phyloP scores from a whole-genome alignment of 228 moss, liverwort and hornwort genomes.

The Sphagnum fallax region DNA sequence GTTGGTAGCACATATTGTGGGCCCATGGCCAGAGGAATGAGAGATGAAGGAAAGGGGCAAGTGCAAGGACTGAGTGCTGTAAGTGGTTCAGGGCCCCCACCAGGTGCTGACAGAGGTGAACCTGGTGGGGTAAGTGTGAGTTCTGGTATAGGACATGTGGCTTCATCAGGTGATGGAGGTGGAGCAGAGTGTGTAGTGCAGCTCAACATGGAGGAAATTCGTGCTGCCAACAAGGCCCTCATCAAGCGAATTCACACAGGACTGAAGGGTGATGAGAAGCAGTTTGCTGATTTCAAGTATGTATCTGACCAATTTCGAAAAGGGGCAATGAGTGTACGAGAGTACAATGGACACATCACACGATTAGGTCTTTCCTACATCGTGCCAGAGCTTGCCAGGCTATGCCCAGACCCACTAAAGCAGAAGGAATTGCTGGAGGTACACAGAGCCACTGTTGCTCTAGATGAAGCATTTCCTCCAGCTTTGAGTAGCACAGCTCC shows the following conservation, averaged over 20 bases:
- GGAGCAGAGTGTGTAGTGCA: conserved; percentile 23
- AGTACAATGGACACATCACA: conserved; percentile 64
- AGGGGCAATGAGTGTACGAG: conserved; percentile 75
- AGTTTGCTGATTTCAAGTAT: conserved; percentile 86
- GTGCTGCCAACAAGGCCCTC: conserved; percentile 66
- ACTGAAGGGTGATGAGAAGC: conserved; percentile 72
- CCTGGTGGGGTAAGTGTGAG: conserved; percentile 33
- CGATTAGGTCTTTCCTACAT: conserved; percentile 73
- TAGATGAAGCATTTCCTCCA: conserved; percentile 53
- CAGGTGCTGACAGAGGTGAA: conserved; percentile 30
- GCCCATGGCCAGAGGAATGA: conserved; percentile 15
- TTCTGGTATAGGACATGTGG: conserved; percentile 13
- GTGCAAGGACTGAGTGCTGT: conserved; percentile 21
- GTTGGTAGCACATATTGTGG: conserved; percentile 20
- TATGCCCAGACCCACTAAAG: conserved; percentile 87
- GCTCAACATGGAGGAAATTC: conserved; percentile 61
- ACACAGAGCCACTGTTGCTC: conserved; percentile 51
- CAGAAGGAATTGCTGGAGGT: conserved; percentile 67
- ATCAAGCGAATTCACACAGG: conserved; percentile 72
- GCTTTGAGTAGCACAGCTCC: conserved; percentile 34
- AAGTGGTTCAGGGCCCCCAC: conserved; percentile 25
- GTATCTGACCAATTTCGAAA: conserved; percentile 70
- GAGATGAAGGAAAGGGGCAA: conserved; percentile 21
- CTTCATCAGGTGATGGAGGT: conserved; percentile 8
- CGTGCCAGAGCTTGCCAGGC: conserved; percentile 89